Evolutionary conservation across 2,329 filamentous ascomycete species (phyloP).

Genomic region (Exophiala alcalophila): DNA sequence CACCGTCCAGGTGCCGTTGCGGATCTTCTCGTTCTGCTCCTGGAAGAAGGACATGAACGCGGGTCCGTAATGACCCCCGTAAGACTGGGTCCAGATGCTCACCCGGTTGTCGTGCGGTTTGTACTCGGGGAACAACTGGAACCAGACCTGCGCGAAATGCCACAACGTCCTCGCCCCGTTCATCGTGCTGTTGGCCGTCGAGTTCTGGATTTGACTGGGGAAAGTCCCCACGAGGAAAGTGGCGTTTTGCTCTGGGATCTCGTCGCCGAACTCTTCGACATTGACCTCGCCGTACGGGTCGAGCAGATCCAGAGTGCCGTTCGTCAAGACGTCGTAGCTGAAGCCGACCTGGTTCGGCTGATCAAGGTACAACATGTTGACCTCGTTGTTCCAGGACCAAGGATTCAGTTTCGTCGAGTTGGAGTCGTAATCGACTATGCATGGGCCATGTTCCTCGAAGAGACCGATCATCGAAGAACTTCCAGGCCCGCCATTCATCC

Average conservation of each 20-base stretch:
- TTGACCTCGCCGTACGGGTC: constrained; percentile 30
- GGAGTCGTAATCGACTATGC: constrained; percentile 51
- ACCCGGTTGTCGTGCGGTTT: constrained; percentile 48
- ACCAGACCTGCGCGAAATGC: constrained; percentile 57
- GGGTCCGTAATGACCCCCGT: constrained; percentile 34
- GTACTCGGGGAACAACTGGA: constrained; percentile 57
- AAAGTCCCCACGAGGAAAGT: constrained; percentile 55
- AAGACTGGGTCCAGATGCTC: constrained; percentile 28
- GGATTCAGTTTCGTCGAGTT: constrained; percentile 55
- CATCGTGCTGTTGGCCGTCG: constrained; percentile 36
- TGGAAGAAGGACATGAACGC: constrained; percentile 31
- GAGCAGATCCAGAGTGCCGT: constrained; percentile 40
- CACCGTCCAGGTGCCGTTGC: constrained; percentile 25
- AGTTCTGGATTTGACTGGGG: constrained; percentile 43
- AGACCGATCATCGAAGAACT: constrained; percentile 57
- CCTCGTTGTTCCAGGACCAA: constrained; percentile 61
- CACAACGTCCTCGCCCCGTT: constrained; percentile 51
- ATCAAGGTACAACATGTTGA: constrained; percentile 68
- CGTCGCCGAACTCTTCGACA: constrained; percentile 31
- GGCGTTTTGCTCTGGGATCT: constrained; percentile 47
- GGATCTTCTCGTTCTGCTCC: constrained; percentile 32
- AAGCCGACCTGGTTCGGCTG: constrained; percentile 61
- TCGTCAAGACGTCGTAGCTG: constrained; percentile 49
- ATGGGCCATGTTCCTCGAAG: constrained; percentile 53
- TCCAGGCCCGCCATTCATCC: constrained; percentile 64